These are phyloP conservation scores for Madurella mycetomatis DNA, from an alignment of 2,329 filamentous ascomycete species.

Conservation along the genomic window DNA sequence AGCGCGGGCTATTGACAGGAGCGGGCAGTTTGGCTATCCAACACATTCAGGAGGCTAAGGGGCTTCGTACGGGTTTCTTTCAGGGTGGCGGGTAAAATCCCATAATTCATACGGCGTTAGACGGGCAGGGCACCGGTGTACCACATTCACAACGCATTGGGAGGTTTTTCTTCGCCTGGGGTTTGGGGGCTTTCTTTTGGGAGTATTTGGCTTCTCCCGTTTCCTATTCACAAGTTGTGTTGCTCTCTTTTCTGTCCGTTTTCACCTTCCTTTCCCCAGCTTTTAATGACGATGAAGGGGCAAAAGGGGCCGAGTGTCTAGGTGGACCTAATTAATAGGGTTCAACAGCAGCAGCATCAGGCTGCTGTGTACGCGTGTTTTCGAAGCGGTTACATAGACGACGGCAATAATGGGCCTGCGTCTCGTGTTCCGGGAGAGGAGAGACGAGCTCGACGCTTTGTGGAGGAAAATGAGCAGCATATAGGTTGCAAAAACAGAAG, in stretches of 20 bases:
- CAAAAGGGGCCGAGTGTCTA: neutral
- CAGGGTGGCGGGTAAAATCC: neutral
- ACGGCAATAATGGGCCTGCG: neutral
- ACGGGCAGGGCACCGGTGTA: neutral
- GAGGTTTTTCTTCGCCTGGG: neutral
- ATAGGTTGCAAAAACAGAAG: too few species aligned
- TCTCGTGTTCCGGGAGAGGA: neutral
- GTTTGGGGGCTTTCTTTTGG: neutral
- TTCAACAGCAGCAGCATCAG: neutral
- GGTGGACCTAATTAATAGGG: neutral
- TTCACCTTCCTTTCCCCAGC: neutral
- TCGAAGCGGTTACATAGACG: neutral
- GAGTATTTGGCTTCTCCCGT: neutral
- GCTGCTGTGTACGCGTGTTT: constrained; percentile 1
- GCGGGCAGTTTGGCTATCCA: neutral
- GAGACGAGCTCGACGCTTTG: neutral
- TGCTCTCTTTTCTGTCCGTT: neutral
- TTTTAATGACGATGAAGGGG: neutral
- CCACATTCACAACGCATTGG: neutral
- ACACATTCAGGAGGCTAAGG: neutral
- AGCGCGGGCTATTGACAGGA: constrained; percentile 45
- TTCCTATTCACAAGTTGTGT: neutral
- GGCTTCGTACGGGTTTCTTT: neutral
- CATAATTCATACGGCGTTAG: neutral
- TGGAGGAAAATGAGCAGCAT: neutral